phyloP scores from a whole-genome alignment of 2,329 filamentous ascomycete genomes.

The Thelonectria olida region DNA sequence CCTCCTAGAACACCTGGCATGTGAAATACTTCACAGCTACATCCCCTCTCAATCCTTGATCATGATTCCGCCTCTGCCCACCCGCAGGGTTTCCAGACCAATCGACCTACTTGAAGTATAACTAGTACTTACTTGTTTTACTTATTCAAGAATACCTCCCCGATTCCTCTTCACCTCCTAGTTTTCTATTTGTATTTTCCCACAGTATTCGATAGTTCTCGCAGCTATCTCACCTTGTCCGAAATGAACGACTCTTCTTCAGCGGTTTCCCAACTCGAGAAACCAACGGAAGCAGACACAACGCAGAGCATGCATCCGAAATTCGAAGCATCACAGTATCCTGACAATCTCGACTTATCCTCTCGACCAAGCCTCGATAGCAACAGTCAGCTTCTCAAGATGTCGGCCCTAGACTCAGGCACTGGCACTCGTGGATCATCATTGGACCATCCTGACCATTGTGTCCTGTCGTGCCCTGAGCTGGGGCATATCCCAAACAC shows the following conservation, averaged over 20 bases:
- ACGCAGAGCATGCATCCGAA: neutral
- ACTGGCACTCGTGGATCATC: neutral
- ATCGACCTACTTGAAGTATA: too few species aligned
- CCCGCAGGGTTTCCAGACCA: too few species aligned
- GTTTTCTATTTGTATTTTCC: neutral
- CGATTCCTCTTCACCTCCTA: neutral
- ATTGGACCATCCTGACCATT: neutral
- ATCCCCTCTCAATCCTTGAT: too few species aligned
- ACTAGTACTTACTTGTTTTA: too few species aligned
- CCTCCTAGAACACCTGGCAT: too few species aligned
- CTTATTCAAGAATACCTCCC: neutral
- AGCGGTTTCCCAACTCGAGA: neutral
- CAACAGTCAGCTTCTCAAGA: neutral
- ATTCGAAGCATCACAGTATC: neutral
- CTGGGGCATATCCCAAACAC: constrained; percentile 4
- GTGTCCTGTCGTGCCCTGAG: constrained; percentile 29
- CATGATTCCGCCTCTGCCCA: too few species aligned
- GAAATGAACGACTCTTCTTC: neutral
- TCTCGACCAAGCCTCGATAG: neutral
- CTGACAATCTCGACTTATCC: neutral
- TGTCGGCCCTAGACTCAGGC: neutral
- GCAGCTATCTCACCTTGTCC: neutral
- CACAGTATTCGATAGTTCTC: neutral
- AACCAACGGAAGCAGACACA: neutral
- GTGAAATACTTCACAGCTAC: too few species aligned